These are phyloP conservation scores for Sisymbrium altissimum DNA, from an alignment of 345 rosid genomes.

Conservation along the genomic window DNA sequence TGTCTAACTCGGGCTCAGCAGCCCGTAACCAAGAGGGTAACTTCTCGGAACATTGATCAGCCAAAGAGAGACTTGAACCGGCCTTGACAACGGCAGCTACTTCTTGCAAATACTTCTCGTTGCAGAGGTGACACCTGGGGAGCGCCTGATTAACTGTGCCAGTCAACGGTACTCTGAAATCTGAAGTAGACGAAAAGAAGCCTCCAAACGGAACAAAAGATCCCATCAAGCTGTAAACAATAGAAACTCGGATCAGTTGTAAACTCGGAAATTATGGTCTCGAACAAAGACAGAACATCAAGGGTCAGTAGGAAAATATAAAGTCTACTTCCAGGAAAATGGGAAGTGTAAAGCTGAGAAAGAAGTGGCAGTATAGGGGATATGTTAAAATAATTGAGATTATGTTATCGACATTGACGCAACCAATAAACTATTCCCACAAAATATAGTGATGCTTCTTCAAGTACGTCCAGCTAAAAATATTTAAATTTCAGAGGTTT, in stretches of 20 bases:
- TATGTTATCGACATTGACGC: slow-evolving; percentile 3
- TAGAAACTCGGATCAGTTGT: slow-evolving; percentile 5
- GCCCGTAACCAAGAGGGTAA: slow-evolving; percentile 49
- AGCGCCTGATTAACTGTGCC: slow-evolving; percentile 25
- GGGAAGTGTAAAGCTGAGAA: slow-evolving; percentile 8
- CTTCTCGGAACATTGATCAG: slow-evolving; percentile 43
- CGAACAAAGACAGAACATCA: slow-evolving; percentile 4
- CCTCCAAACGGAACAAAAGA: slow-evolving; percentile 79
- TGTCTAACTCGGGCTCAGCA: slow-evolving; percentile 38
- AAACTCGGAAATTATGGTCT: neutral
- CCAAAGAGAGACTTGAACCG: slow-evolving; percentile 37
- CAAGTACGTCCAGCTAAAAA: neutral
- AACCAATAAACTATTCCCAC: slow-evolving; percentile 20
- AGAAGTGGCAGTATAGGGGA: neutral
- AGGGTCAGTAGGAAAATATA: neutral
- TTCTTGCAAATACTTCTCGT: slow-evolving; percentile 58
- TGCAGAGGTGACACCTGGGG: slow-evolving; percentile 52
- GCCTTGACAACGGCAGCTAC: slow-evolving; percentile 38
- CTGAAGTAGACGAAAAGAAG: slow-evolving; percentile 51
- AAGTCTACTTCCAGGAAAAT: neutral
- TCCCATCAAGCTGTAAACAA: slow-evolving; percentile 65
- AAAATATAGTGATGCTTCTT: neutral
- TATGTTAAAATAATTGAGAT: slow-evolving; percentile 21
- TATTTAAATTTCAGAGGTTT: neutral
- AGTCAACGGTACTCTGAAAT: slow-evolving; percentile 38